A percentile compares a stretch with the other conserved stretches of the same genome.
These are phyloP conservation scores for Saccharomyces hybrid DNA, from an alignment of 1,139 yeast genomes.

Conservation along the genomic window DNA sequence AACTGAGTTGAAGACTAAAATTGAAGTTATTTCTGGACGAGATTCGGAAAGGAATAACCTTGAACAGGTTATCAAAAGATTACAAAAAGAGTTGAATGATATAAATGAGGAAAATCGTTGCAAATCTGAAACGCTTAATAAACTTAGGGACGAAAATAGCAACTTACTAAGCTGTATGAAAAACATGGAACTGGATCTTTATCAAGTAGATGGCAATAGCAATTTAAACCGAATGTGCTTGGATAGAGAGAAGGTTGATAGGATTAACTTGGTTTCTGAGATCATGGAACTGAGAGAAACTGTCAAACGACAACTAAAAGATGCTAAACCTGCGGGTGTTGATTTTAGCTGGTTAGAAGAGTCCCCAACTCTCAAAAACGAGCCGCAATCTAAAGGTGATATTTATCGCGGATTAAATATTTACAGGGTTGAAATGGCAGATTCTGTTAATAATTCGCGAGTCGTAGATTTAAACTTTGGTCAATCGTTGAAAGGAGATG, in stretches of 20 bases:
- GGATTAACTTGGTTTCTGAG: conserved; percentile 13
- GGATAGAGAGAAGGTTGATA: conserved; percentile 8
- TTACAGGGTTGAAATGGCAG: not conserved
- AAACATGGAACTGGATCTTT: conserved; percentile 1
- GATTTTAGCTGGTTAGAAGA: not conserved
- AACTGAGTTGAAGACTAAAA: not conserved
- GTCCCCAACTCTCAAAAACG: not conserved
- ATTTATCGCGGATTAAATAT: not conserved
- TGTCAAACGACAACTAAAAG: not conserved
- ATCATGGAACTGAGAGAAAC: conserved; percentile 10
- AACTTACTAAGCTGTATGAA: not conserved
- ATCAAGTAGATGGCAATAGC: conserved; percentile 4
- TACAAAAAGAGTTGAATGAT: not conserved
- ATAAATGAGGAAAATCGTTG: not conserved
- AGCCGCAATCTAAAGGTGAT: not conserved
- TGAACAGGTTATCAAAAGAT: not conserved
- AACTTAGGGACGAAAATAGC: not conserved
- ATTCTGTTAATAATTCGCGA: not conserved
- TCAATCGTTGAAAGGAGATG: not conserved
- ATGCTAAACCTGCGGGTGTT: not conserved
- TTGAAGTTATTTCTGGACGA: not conserved
- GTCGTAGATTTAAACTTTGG: not conserved
- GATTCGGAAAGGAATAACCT: not conserved
- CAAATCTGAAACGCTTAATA: not conserved
- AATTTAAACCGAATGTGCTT: conserved; percentile 3